Conservation (phyloP, 2,329 filamentous ascomycete species). For the Venturia nashicola region DNA sequence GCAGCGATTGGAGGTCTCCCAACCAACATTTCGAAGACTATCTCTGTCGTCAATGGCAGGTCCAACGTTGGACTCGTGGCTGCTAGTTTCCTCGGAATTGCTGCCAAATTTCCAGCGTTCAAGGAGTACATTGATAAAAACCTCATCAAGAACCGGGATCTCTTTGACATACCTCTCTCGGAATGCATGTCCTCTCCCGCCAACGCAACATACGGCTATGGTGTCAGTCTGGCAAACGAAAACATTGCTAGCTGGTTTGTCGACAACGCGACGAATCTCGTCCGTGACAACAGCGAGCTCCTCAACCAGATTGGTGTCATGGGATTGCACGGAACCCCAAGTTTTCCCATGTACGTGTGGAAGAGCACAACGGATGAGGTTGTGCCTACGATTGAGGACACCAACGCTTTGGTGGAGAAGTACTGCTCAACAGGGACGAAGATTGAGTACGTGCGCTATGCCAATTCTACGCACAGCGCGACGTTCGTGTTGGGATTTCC, state of each 20-base stretch:
- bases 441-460: background rate
- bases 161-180: background rate
- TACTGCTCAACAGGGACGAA: background rate
- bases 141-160: background rate
- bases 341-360: slow-evolving; percentile 20
- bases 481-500: background rate
- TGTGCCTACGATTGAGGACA: slow-evolving; percentile 10
- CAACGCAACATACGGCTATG: background rate
- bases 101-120: background rate
- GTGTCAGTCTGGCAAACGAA: background rate
- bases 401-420: slow-evolving; percentile 13
- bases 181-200: background rate
- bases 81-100: background rate
- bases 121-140: background rate
- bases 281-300: slow-evolving; percentile 6
- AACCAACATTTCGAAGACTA: slow-evolving; percentile 15
- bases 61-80: background rate
- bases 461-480: background rate
- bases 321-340: slow-evolving; percentile 11
- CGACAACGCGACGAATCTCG: background rate
- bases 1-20: slow-evolving; percentile 20
- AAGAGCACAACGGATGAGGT: slow-evolving; percentile 22
- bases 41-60: background rate
- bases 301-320: slow-evolving; percentile 12
- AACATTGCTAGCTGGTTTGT: background rate